phyloP scores from a whole-genome alignment of 768 basidiomycete species.

The Postia placenta region DNA sequence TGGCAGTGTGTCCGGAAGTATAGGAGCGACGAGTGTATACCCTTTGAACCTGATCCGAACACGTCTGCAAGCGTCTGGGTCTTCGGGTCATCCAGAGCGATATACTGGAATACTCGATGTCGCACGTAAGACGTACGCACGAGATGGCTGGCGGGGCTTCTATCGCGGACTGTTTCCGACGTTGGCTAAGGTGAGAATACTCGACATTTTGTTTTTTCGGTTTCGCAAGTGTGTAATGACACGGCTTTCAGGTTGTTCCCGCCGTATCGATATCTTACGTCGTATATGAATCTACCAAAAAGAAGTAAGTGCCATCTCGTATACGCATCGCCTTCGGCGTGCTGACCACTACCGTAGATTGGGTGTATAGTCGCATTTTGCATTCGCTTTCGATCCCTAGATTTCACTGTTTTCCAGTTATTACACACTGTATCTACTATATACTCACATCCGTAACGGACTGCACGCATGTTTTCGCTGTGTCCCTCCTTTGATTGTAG shows the following conservation, averaged over 20 bases:
- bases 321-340: conserved; percentile 4
- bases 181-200: conserved; percentile 79
- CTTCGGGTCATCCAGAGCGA: conserved; percentile 86
- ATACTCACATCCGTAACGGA: background rate
- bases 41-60: conserved; percentile 91
- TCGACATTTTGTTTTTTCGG: too few species aligned
- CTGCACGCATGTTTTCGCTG: too few species aligned
- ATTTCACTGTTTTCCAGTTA: background rate
- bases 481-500: too few species aligned
- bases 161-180: conserved; percentile 91
- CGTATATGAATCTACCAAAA: conserved; percentile 85
- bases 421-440: conserved; percentile 16
- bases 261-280: conserved; percentile 97
- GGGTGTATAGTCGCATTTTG: conserved; percentile 30
- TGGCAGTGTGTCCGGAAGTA: conserved; percentile 88
- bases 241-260: conserved; percentile 68
- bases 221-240: background rate
- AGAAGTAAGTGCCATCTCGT: conserved; percentile 51
- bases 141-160: conserved; percentile 91
- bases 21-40: conserved; percentile 92
- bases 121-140: conserved; percentile 65
- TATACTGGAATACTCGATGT: conserved; percentile 92
- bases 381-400: conserved; percentile 5
- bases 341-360: conserved; percentile 35
- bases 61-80: conserved; percentile 92